phyloP scores from a whole-genome alignment of 2,329 filamentous ascomycete species.

The Xylariaceae sp. region DNA sequence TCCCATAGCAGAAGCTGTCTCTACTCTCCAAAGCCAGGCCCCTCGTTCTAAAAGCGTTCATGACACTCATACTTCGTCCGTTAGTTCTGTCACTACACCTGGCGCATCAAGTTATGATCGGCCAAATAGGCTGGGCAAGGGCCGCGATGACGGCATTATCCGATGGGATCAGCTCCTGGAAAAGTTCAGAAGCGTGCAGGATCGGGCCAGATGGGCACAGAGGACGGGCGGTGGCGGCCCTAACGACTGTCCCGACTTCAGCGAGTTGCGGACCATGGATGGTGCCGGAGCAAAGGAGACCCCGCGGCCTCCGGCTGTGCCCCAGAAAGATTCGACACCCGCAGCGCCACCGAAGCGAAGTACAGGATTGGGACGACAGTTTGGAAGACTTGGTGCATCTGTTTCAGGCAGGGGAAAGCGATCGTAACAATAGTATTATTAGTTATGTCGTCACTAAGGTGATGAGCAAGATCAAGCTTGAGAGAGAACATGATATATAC shows the following conservation, averaged over 20 bases:
- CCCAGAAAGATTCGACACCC: constrained; percentile 52
- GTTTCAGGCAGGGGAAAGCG: constrained; percentile 66
- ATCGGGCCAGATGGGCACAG: constrained; percentile 75
- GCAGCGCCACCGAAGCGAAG: constrained; percentile 59
- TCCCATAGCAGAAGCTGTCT: constrained; percentile 39
- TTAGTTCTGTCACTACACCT: constrained; percentile 51
- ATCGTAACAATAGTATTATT: constrained; percentile 39
- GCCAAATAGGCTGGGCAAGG: constrained; percentile 73
- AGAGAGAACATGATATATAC: background rate
- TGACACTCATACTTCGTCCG: constrained; percentile 40
- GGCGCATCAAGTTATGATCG: constrained; percentile 66
- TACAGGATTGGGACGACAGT: constrained; percentile 66
- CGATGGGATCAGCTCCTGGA: constrained; percentile 92
- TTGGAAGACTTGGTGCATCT: constrained; percentile 72
- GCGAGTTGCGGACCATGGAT: constrained; percentile 47
- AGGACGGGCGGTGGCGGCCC: constrained; percentile 54
- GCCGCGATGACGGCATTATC: constrained; percentile 80
- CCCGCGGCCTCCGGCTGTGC: constrained; percentile 44
- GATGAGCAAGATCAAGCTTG: background rate
- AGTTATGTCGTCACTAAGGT: background rate
- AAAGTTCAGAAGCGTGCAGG: constrained; percentile 91
- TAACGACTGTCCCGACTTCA: constrained; percentile 51
- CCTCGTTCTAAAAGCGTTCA: constrained; percentile 37
- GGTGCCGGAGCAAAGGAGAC: constrained; percentile 43
- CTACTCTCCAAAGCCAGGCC: constrained; percentile 31